Conservation (phyloP, 352 stramenopile species). For the Phytopythium oedochilum region DNA sequence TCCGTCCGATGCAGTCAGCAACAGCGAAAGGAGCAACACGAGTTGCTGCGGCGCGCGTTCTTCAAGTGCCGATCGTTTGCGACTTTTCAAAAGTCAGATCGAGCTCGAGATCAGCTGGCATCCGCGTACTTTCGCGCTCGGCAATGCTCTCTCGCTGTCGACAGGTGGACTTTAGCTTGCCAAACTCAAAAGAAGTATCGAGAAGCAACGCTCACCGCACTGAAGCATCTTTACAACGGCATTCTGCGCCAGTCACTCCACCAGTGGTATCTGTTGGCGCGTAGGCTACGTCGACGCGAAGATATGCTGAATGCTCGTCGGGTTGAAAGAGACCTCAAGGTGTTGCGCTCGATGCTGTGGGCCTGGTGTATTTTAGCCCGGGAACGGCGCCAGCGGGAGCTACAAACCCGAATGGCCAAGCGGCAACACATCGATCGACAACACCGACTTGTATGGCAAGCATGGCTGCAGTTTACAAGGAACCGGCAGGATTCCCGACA, state of each 20-base stretch:
- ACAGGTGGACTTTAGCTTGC: background rate
- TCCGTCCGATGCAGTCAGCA: constrained; percentile 5
- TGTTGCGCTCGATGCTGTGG: background rate
- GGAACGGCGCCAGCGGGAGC: background rate
- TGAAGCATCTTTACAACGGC: background rate
- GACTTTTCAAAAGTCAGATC: constrained; percentile 6
- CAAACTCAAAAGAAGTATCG: background rate
- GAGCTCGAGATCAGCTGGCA: background rate
- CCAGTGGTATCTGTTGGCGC: background rate
- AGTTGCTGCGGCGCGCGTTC: background rate
- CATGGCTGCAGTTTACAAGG: background rate
- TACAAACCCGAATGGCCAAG: background rate
- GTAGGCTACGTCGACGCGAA: background rate
- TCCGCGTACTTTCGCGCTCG: background rate
- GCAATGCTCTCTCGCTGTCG: background rate
- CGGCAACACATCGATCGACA: background rate
- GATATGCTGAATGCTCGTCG: background rate
- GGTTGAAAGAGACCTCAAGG: background rate
- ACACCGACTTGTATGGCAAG: background rate
- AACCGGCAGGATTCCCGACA: background rate
- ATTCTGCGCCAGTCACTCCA: background rate
- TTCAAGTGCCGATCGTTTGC: background rate
- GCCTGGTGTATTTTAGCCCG: background rate
- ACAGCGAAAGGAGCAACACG: constrained; percentile 5
- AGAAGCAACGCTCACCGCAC: background rate